Evolutionary conservation across 345 rosid genomes (phyloP), one percentile per base, ranked within the genome.

Genomic region (Hirschfeldia incana): DNA sequence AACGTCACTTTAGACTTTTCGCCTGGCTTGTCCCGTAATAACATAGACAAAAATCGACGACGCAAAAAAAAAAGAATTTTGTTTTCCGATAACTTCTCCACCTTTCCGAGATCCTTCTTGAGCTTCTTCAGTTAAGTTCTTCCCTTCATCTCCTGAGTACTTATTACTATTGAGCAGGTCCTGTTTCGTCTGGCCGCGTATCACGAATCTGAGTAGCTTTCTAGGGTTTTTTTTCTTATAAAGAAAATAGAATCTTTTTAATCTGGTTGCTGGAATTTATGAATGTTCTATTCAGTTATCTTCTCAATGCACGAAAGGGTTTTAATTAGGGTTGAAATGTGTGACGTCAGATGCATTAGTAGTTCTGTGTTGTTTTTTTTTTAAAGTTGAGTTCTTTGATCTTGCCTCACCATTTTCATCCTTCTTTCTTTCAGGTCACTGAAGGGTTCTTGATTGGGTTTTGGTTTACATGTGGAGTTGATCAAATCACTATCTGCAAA

Each of bases 401-500:
- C 2, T 53, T 39, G 34, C 46, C 62, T 78, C 51, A 78, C 36
- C 4, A 12, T 8, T 61, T 5, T 6, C 4, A 21, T 60, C 29
- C 1, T 36, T 28, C 4, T 36, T 65, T 2, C 16, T 79, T 79
- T 79, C 82, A 79, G 83, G 83, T 0, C 11, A 67, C 44, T 27
- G 29, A 49, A 73, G 65, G 8, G 69, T 33, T 61, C 13, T 11
- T 72, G 49, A 36, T 65, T 78, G 21, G 29, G 81, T 29, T 42
- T 44, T 65, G 68, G 55, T 59, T 83, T 80, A 82, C 88, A 76
- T 82, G 82, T 84, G 34, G 87, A 79, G 73, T 86, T 89, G 87
- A 89, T 86, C 61, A 79, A 13, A 30, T 65, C 32, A 2, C 3
- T 60, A 36, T 74, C 69, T 85, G 80, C 90, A 73, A 88, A 80